phyloP scores from a whole-genome alignment of 176 grass and related monocot genomes.

The Oryza meridionalis region DNA sequence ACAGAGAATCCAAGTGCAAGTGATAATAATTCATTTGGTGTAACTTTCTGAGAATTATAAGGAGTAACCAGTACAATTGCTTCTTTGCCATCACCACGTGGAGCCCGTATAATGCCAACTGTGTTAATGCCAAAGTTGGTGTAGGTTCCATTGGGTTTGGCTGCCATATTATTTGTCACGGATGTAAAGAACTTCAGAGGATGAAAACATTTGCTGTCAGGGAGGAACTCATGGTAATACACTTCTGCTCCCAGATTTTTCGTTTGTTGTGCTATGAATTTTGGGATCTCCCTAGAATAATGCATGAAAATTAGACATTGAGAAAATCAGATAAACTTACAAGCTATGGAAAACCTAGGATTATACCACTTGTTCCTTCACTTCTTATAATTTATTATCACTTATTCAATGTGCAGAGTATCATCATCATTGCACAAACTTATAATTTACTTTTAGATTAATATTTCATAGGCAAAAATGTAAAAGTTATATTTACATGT shows the following conservation, averaged over 20 bases:
- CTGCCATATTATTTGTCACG: conserved; percentile 40
- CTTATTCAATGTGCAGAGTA: background rate
- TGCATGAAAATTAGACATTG: background rate
- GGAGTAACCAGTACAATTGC: conserved; percentile 91
- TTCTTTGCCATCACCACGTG: conserved; percentile 96
- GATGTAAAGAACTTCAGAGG: conserved; percentile 86
- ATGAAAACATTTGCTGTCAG: conserved; percentile 57
- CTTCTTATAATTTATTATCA: background rate
- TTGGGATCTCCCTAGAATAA: conserved; percentile 64
- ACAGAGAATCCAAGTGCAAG: conserved; percentile 86
- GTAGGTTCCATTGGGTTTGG: conserved; percentile 44
- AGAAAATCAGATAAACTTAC: conserved; percentile 32
- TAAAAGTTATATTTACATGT: background rate
- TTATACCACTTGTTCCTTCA: background rate
- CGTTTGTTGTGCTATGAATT: conserved; percentile 66
- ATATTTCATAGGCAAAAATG: background rate
- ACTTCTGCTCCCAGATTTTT: conserved; percentile 77
- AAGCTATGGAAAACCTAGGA: conserved; percentile 1
- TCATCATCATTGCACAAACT: conserved; percentile 15
- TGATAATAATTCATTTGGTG: conserved; percentile 69
- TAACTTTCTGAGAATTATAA: conserved; percentile 69
- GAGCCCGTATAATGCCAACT: conserved; percentile 83
- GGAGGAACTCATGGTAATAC: conserved; percentile 75
- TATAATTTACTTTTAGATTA: conserved; percentile 1
- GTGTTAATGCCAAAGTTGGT: conserved; percentile 63